Base-by-base conservation (phyloP, 2,329 filamentous ascomycete species). In the Venturia effusa region DNA sequence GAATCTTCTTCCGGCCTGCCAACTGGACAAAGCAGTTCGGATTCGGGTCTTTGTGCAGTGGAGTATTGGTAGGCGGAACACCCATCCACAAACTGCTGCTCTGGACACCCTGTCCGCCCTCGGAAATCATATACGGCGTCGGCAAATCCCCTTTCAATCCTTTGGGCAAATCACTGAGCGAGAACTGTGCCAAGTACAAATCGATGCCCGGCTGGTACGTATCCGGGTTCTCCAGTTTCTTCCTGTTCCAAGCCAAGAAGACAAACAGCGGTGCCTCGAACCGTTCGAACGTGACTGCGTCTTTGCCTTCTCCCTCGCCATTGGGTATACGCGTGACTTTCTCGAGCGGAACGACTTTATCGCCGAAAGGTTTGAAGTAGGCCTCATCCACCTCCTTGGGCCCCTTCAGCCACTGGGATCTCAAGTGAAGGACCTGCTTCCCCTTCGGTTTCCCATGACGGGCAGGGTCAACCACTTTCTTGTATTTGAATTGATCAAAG, bases 1-100 rank as follows among this genome's bases (percentile, higher is more conserved):
- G 81, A 19, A 97, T 79, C 0, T 77, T 73, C 74, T 99, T 99
- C 61, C 72, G 75, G 4, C 90, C 85, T 19, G 84, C 84, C 15
- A 97, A 74, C 74, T 99, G 94, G 57, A 90, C 84, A 72, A 97
- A 96, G 0, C 97, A 70, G 71, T 99, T 99, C 0, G 91, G 91
- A 70, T 97, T 97, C 0, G 94, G 94, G 70, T 99, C 94, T 63
- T 89, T 84, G 74, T 99, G 94, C 3, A 96, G 79, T 3, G 94
- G 92, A 0, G 94, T 97, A 69, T 91, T 92, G 0, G 92, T 97
- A 0, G 91, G 91, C 45, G 91, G 85, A 17, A 88, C 79, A 0
- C 94, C 94, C 15, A 97, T 81, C 93, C 93, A 99, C 54, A 97
- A 79, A 69, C 89, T 95, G 0, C 88, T 87, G 69, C 82, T 84